Base-by-base conservation (phyloP, 2,329 filamentous ascomycete genomes). In the Beauveria rudraprayagi region DNA sequence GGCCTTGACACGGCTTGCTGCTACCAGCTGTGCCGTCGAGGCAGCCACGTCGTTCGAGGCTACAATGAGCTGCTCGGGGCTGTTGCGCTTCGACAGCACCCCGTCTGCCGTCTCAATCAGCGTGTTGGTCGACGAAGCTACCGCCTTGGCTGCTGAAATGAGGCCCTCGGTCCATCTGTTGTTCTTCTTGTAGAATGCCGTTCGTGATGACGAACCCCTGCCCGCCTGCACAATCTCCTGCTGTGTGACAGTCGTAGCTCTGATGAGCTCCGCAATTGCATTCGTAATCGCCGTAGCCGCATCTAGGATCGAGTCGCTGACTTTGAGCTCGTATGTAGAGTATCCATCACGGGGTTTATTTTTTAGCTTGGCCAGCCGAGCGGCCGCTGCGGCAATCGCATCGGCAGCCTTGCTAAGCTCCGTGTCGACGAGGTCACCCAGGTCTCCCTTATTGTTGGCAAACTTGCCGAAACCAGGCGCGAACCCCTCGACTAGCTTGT, bases 121-220 rank as follows among this genome's bases (percentile, higher is more conserved):
- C 47, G 88, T 94, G 77, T 97, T 97, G 11, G 94, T 99, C 17
- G 92, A 95, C 1, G 84, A 83, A 3, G 94, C 94, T 19, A 99
- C 94, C 1, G 94, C 94, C 78, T 99, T 99, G 65, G 94, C 93
- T 0, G 94, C 94, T 43, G 91, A 96, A 71, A 99, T 97, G 63
- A 99, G 85, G 53, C 94, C 94, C 71, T 99, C 94, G 0, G 94
- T 99, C 94, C 94, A 99, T 57, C 94, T 86, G 77, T 97, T 99
- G 83, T 99, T 97, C 81, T 97, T 97, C 83, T 97, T 97, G 86
- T 99, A 99, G 75, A 99, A 99, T 26, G 92, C 92, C 2, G 92
- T 95, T 62, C 88, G 85, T 50, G 91, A 95, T 56, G 90, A 91
- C 28, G 88, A 89, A 41, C 94, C 94, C 22, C 90, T 88, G 8